Percentiles rank a stretch among this genome's conserved stretches.
These are phyloP conservation scores for Aspergillus mulundensis DNA, from an alignment of 495 filamentous ascomycete species.

Conservation along the genomic window DNA sequence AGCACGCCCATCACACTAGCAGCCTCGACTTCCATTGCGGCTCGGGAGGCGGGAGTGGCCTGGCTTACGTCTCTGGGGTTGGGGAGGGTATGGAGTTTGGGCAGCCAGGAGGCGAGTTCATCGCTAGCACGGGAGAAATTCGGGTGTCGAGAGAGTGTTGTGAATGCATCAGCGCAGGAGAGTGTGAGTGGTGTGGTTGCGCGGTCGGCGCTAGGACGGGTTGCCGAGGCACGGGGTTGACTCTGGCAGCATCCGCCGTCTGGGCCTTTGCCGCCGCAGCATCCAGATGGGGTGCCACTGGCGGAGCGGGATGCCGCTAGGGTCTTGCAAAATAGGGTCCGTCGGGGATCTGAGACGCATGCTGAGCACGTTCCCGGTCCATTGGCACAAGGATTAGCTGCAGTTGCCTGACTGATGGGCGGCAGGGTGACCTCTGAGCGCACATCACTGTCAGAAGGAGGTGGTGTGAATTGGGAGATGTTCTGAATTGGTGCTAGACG, in stretches of 20 bases:
- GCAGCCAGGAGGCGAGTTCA: constrained; percentile 70
- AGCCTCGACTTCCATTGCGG: constrained; percentile 76
- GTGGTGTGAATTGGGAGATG: constrained; percentile 61
- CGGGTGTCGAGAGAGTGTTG: constrained; percentile 73
- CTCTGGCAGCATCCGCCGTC: constrained; percentile 53
- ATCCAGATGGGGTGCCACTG: constrained; percentile 45
- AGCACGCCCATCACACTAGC: constrained; percentile 84
- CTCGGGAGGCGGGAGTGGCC: constrained; percentile 31
- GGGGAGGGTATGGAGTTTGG: constrained; percentile 62
- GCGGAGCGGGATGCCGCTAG: constrained; percentile 61
- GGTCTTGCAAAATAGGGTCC: constrained; percentile 81
- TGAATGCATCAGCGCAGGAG: constrained; percentile 76
- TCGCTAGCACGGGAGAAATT: constrained; percentile 73
- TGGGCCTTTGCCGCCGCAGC: constrained; percentile 47
- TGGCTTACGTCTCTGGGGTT: constrained; percentile 33
- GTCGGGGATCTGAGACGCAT: constrained; percentile 71
- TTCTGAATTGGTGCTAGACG: constrained; percentile 47
- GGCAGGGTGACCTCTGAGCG: constrained; percentile 41
- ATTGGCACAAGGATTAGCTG: constrained; percentile 56
- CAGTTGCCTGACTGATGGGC: constrained; percentile 41
- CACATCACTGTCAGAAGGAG: constrained; percentile 64
- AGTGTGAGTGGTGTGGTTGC: constrained; percentile 38
- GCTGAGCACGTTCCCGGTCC: constrained; percentile 78
- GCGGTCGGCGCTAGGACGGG: constrained; percentile 10
- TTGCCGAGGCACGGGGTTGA: constrained; percentile 25